phyloP scores from a whole-genome alignment of 352 stramenopile species.

The Phytophthora pinifolia region DNA sequence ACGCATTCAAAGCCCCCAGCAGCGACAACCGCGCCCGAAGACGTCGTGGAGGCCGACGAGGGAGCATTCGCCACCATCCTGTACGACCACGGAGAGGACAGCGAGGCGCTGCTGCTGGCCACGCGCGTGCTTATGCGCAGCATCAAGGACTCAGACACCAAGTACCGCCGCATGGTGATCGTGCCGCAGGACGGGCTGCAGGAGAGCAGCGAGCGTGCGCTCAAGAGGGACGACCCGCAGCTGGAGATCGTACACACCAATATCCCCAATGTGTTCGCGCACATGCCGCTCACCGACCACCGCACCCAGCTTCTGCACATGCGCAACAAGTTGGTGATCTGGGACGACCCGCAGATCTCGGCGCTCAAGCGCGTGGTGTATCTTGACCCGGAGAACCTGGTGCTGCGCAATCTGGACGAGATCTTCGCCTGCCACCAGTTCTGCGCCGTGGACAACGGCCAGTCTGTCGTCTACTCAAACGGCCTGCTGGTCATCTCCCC shows the following conservation, averaged over 20 bases:
- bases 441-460: constrained; percentile 80
- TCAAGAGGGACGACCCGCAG: constrained; percentile 55
- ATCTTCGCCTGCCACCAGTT: constrained; percentile 82
- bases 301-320: constrained; percentile 78
- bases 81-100: constrained; percentile 66
- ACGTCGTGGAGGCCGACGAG: constrained; percentile 32
- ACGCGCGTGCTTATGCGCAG: constrained; percentile 71
- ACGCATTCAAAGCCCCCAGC: constrained; percentile 3
- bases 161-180: constrained; percentile 71
- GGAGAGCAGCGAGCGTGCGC: constrained; percentile 33
- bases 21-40: constrained; percentile 15
- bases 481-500: constrained; percentile 80
- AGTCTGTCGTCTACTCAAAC: constrained; percentile 82
- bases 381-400: constrained; percentile 76
- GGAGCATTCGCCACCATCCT: constrained; percentile 71
- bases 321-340: constrained; percentile 82
- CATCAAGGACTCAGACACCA: constrained; percentile 65
- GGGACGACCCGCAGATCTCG: constrained; percentile 70
- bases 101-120: constrained; percentile 57
- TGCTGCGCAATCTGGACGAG: constrained; percentile 80
- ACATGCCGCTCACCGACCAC: constrained; percentile 57
- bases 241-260: constrained; percentile 67
- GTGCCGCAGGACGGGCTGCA: constrained; percentile 64
- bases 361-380: constrained; percentile 74
- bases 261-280: constrained; percentile 71